These are phyloP conservation scores for Kwoniella sp. DNA, from an alignment of 768 basidiomycete genomes.

Conservation along the genomic window DNA sequence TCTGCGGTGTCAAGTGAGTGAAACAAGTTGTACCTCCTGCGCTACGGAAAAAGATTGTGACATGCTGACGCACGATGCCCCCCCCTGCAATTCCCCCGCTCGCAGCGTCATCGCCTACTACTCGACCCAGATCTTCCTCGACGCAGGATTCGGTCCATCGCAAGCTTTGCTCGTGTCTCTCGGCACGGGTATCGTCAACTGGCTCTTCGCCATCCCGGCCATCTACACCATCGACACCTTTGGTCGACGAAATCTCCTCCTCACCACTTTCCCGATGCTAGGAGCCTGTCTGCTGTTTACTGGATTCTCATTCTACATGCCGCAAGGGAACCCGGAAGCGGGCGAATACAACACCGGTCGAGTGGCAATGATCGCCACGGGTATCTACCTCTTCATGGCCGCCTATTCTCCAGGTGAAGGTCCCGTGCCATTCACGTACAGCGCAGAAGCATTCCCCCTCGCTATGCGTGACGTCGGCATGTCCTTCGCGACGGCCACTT, in stretches of 20 bases:
- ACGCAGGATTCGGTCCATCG: conserved; percentile 50
- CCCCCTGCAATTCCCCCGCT: neutral
- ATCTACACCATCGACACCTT: conserved; percentile 64
- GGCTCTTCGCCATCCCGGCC: conserved; percentile 34
- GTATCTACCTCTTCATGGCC: conserved; percentile 45
- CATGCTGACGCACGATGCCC: conserved; percentile 7
- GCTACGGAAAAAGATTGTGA: neutral
- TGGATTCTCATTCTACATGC: conserved; percentile 22
- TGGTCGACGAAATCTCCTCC: conserved; percentile 75
- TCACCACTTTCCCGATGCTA: conserved; percentile 81
- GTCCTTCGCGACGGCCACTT: conserved; percentile 68
- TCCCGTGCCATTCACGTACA: conserved; percentile 70
- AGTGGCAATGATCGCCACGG: conserved; percentile 58
- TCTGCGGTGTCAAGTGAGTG: conserved; percentile 48
- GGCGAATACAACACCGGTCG: conserved; percentile 51
- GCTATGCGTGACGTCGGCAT: conserved; percentile 78
- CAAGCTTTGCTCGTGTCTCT: conserved; percentile 51
- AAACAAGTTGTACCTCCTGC: neutral
- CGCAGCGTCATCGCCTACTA: conserved; percentile 57
- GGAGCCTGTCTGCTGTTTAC: conserved; percentile 60
- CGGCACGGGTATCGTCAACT: conserved; percentile 53
- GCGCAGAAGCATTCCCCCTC: conserved; percentile 74
- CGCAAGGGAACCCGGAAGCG: neutral
- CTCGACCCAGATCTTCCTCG: conserved; percentile 57
- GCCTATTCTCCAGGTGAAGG: conserved; percentile 67